Base-by-base conservation (phyloP, 2,329 filamentous ascomycete genomes). In the Fusarium torreyae region DNA sequence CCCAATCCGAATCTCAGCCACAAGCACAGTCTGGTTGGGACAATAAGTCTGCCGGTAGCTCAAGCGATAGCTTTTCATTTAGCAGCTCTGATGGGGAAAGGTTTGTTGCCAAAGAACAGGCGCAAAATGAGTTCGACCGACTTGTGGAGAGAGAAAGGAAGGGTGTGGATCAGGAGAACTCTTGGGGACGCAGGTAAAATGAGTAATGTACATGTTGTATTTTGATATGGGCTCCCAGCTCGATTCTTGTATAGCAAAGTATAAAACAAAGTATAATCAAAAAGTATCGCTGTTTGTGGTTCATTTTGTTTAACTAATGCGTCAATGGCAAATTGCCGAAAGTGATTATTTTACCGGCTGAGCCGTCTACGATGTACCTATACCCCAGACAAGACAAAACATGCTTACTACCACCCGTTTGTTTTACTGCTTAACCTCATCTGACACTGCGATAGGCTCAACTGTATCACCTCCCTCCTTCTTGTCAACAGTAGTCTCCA, bases 101-200 rank as follows among this genome's bases (percentile, higher is more conserved):
- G 58, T 67, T 71, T 5, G 71, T 76, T 17, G 79, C 79, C 43
- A 85, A 81, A 71, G 79, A 79, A 10, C 79, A 84, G 65, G 84
- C 85, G 7, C 85, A 87, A 60, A 80, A 77, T 60, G 84, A 87
- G 31, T 87, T 87, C 67, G 85, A 87, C 61, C 77, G 77, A 20
- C 76, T 86, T 59, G 57, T 87, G 4, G 84, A 87, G 42, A 76
- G 78, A 15, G 85, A 87, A 60, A 77, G 81, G 22, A 73, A 63
- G 17, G 77, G 76, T 22, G 60, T 55, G 6, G 76, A 77, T 6
- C 76, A 79, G 51, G 74, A 73, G 26, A 64, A 55, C 6, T 63
- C 74, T 6, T 80, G 76, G 75, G 48, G 58, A 24, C 63, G 63
- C 22, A 64, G 46, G 26, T 68, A 68, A 31, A 36, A 34, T 18